Conservation (phyloP, 805 yeast genomes). For the Metschnikowia proteae region DNA sequence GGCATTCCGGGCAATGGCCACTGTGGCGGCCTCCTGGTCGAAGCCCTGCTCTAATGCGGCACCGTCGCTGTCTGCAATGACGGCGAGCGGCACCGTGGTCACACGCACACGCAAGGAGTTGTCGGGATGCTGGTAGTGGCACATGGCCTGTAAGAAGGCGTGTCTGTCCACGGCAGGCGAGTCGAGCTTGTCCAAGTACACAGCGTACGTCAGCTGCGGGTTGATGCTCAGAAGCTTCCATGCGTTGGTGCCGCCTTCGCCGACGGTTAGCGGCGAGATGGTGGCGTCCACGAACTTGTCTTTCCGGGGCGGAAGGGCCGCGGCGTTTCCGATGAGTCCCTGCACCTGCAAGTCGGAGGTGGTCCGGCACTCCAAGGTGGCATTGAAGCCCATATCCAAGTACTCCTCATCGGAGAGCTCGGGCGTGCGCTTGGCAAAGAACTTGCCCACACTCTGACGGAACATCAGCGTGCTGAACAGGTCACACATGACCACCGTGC, state of each 20-base stretch:
- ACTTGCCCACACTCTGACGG: constrained; percentile 58
- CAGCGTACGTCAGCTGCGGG: constrained; percentile 56
- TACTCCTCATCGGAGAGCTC: constrained; percentile 24
- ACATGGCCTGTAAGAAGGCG: constrained; percentile 50
- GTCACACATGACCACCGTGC: constrained; percentile 59
- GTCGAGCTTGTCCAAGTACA: constrained; percentile 52
- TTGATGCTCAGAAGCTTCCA: constrained; percentile 58
- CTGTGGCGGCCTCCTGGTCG: constrained; percentile 70
- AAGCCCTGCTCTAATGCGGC: constrained; percentile 46
- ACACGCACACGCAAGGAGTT: constrained; percentile 58
- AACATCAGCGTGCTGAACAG: constrained; percentile 65
- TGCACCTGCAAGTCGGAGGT: constrained; percentile 48
- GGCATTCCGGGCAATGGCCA: constrained; percentile 54
- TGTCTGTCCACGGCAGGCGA: constrained; percentile 22
- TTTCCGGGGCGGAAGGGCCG: constrained; percentile 36
- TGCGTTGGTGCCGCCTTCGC: constrained; percentile 50
- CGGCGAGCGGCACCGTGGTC: constrained; percentile 50
- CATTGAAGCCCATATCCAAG: constrained; percentile 54
- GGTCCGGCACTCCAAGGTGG: constrained; percentile 54
- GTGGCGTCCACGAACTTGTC: constrained; percentile 22
- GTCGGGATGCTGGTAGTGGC: constrained; percentile 59
- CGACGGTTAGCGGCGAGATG: constrained; percentile 37
- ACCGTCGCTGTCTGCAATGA: constrained; percentile 38
- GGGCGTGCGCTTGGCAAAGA: constrained; percentile 37
- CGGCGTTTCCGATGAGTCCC: constrained; percentile 63